Percentiles rank a stretch among this genome's conserved stretches.
phyloP scores from a whole-genome alignment of 352 stramenopile species.

The Globisporangium nodosum region DNA sequence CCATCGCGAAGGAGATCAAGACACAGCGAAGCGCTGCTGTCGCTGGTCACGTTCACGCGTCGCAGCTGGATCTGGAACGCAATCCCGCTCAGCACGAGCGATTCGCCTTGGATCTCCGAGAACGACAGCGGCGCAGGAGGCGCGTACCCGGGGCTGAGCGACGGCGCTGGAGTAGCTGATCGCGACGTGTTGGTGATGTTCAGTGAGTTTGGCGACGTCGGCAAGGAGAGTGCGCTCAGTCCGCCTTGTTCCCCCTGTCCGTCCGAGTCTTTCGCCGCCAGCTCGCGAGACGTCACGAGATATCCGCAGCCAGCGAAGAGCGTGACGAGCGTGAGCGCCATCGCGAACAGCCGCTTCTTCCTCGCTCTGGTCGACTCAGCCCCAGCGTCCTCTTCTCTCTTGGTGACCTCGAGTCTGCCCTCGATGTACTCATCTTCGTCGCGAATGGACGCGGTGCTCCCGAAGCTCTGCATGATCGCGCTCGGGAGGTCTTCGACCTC shows the following conservation, averaged over 20 bases:
- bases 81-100: conserved; percentile 4
- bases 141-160: background rate
- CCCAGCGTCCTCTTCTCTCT: background rate
- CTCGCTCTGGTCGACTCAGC: background rate
- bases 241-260: background rate
- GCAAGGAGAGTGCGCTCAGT: background rate
- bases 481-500: conserved; percentile 12
- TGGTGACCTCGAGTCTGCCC: background rate
- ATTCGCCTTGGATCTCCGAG: background rate
- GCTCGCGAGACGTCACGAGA: background rate
- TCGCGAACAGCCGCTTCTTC: conserved; percentile 5
- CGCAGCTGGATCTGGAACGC: conserved; percentile 4
- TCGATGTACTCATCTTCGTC: conserved; percentile 8
- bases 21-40: background rate
- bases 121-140: background rate
- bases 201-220: background rate
- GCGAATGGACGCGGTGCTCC: conserved; percentile 2
- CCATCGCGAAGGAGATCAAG: background rate
- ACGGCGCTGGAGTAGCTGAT: background rate
- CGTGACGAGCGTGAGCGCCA: conserved; percentile 1
- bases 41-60: background rate
- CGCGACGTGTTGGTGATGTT: background rate
- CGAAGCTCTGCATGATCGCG: conserved; percentile 12
- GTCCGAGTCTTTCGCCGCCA: background rate
- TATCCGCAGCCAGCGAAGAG: conserved; percentile 11